Percentiles rank a stretch among this genome's conserved stretches.
Conservation (phyloP, 1,284 basidiomycete genomes). For the Ganoderma resinaceum region DNA sequence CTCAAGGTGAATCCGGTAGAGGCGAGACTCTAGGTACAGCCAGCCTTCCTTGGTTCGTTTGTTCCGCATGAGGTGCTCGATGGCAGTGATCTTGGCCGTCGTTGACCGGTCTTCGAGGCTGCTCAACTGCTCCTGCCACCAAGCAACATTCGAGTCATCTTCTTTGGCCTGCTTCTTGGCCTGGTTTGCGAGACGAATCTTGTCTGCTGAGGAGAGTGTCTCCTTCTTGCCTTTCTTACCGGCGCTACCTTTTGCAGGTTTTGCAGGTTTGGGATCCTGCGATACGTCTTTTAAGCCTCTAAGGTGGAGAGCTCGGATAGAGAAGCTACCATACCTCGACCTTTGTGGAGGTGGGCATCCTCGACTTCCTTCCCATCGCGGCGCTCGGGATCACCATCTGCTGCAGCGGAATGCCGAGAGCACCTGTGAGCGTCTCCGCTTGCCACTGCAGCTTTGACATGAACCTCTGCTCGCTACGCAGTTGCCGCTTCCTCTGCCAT, state of each 20-base stretch:
- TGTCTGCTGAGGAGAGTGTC: conserved; percentile 45
- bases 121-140: conserved; percentile 58
- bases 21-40: conserved; percentile 55
- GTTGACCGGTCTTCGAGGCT: conserved; percentile 41
- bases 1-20: conserved; percentile 61
- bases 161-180: conserved; percentile 51
- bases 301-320: neutral
- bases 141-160: conserved; percentile 46
- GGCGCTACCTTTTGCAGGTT: conserved; percentile 12
- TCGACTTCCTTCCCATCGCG: conserved; percentile 25
- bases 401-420: conserved; percentile 57
- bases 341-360: conserved; percentile 3
- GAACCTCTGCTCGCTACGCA: conserved; percentile 58
- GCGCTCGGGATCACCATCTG: conserved; percentile 58
- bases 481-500: conserved; percentile 45
- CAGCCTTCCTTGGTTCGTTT: conserved; percentile 49
- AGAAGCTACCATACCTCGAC: conserved; percentile 5
- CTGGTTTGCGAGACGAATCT: conserved; percentile 52
- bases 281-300: neutral
- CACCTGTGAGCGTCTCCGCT: conserved; percentile 69
- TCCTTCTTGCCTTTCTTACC: conserved; percentile 41
- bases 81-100: conserved; percentile 39
- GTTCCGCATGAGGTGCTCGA: conserved; percentile 51
- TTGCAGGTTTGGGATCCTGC: conserved; percentile 28
- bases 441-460: conserved; percentile 63